Percentiles rank a stretch among this genome's conserved stretches.
Evolutionary conservation across 225 moss, liverwort and hornwort genomes (phyloP).

Genomic region (Straminergon stramineum): DNA sequence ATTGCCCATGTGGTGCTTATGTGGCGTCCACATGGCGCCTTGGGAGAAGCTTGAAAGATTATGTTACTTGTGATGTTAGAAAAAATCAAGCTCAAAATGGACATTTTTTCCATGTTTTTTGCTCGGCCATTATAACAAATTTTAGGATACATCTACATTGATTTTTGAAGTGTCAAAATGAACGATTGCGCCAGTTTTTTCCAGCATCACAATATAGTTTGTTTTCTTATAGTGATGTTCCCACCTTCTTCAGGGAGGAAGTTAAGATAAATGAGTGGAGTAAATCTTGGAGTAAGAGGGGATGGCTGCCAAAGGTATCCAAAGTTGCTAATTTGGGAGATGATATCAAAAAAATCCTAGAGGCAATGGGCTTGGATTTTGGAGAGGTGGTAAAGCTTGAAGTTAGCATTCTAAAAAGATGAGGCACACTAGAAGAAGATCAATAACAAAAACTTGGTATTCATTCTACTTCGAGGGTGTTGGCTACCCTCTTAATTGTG

Average conservation of each 20-base stretch:
- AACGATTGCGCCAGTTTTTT: too few relatives aligned
- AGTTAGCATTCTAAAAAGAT: neutral
- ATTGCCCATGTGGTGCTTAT: too few relatives aligned
- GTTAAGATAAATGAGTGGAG: neutral
- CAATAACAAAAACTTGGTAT: neutral
- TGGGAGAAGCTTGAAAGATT: too few relatives aligned
- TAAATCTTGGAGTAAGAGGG: accelerated
- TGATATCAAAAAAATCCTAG: accelerated
- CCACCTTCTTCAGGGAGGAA: neutral
- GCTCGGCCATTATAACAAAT: too few relatives aligned
- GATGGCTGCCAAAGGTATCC: accelerated
- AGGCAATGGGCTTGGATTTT: neutral
- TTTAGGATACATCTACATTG: too few relatives aligned
- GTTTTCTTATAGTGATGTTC: too few relatives aligned
- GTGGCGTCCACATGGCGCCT: too few relatives aligned
- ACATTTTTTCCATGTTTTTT: too few relatives aligned
- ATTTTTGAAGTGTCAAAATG: too few relatives aligned
- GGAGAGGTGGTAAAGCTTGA: accelerated
- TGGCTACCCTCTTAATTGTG: accelerated
- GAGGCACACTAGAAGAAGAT: neutral
- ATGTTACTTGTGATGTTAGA: too few relatives aligned
- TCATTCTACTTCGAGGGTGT: accelerated
- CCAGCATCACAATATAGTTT: too few relatives aligned
- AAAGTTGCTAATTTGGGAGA: accelerated
- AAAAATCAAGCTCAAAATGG: too few relatives aligned